Percentiles rank a stretch among this genome's conserved stretches.
Conservation (phyloP, 306 rosid genomes). For the Castanea crenata region DNA sequence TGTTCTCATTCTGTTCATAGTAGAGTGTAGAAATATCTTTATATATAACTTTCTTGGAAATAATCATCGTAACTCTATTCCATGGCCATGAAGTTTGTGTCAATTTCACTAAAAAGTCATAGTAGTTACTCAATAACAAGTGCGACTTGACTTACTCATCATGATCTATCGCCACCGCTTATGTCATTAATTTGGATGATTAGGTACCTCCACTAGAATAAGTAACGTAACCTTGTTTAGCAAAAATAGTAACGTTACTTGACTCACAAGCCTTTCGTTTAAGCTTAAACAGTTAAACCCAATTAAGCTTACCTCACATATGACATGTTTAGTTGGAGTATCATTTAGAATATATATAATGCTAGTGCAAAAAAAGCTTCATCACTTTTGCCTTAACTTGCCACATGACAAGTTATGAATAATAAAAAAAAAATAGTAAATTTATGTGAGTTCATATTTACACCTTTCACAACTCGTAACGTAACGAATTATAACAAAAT, state of each 20-base stretch:
- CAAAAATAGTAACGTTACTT: background rate
- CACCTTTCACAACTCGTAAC: accelerated
- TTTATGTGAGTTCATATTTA: accelerated
- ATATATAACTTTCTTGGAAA: background rate
- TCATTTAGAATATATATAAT: too few relatives aligned
- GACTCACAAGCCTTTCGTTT: background rate
- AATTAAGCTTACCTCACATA: background rate
- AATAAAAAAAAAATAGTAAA: too few relatives aligned
- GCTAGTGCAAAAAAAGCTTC: too few relatives aligned
- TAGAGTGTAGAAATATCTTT: background rate
- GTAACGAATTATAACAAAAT: accelerated
- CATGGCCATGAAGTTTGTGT: background rate
- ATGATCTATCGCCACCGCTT: conserved; percentile 10
- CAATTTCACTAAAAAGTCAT: conserved; percentile 7
- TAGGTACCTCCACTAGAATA: background rate
- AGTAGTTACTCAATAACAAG: background rate
- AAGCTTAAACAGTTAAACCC: background rate
- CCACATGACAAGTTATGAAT: too few relatives aligned
- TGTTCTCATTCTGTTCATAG: background rate
- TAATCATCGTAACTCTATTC: too few relatives aligned
- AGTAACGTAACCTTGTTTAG: background rate
- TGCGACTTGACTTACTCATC: background rate
- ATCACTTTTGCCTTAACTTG: too few relatives aligned
- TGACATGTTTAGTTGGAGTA: background rate
- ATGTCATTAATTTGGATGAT: background rate